A percentile compares a stretch with the other conserved stretches of the same genome.
Conservation (phyloP, 164 flowering plant genomes). For the Umbilicus rupestris region DNA sequence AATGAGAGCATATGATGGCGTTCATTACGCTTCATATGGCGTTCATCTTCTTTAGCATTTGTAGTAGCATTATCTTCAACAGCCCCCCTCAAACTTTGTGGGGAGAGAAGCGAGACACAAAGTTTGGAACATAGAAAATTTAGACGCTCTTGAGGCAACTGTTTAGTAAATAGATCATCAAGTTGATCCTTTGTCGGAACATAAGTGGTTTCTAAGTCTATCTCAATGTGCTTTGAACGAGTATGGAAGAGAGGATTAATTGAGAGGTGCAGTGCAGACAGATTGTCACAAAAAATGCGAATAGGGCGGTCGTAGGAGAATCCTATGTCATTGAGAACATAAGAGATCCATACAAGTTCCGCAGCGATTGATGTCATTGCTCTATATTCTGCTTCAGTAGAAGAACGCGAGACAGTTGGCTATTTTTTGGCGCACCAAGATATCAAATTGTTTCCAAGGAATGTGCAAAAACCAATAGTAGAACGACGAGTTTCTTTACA, state of each 20-base stretch:
- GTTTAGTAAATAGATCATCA: not conserved
- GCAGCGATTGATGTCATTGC: not conserved
- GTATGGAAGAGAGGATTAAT: not conserved
- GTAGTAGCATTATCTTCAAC: too few relatives aligned
- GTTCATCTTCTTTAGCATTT: too few relatives aligned
- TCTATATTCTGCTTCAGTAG: not conserved
- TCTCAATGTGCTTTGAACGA: too few relatives aligned
- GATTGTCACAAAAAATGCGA: not conserved
- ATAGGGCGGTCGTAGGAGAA: not conserved
- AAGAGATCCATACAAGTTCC: not conserved
- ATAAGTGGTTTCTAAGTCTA: not conserved
- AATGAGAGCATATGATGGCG: too few relatives aligned
- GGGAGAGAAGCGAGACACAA: not conserved
- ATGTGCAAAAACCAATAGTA: not conserved
- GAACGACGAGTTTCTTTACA: not conserved
- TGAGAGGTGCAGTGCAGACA: not conserved
- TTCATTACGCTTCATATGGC: too few relatives aligned
- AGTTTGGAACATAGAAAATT: not conserved
- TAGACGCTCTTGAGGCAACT: not conserved
- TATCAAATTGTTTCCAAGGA: not conserved
- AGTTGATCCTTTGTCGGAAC: not conserved
- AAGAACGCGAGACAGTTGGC: not conserved
- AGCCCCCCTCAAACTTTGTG: not conserved
- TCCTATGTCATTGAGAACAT: not conserved
- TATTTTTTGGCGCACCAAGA: slow-evolving; percentile 1